Evolutionary conservation across 1,139 yeast species (phyloP), one percentile per base, ranked within the genome.

Genomic region (Yamadazyma jaroonii): DNA sequence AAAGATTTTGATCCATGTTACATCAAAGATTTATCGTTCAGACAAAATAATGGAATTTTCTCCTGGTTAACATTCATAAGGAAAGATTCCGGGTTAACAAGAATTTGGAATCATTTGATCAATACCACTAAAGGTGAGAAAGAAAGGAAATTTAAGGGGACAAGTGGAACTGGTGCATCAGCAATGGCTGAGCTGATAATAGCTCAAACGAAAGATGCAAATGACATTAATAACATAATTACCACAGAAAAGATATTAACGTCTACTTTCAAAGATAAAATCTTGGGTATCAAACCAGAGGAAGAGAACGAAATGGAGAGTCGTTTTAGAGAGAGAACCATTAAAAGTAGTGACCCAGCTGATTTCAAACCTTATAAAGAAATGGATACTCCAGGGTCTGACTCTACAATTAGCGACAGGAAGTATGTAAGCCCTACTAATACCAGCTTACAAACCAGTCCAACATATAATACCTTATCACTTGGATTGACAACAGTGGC

Each of bases 61-160:
- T 54, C 76, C 0, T 65, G 75, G 65, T 45, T 68, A 5, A 56
- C 75, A 0, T 44, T 72, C 10, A 48, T 67, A 46, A 53, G 56
- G 39, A 58, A 59, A 36, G 77, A 72, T 43, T 45, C 49, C 1
- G 30, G 32, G 6, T 47, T 65, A 41, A 43, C 38, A 31, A 46
- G 45, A 38, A 37, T 49, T 3, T 55, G 54, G 31, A 31, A 33
- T 12, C 26, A 33, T 21, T 23, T 33, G 8, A 3, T 21, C 3
- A 15, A 22, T 20, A 12, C 27, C 9, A 23, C 12, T 11, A 31
- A 22, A 24, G 7, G 4, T n/a, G 29, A 32, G 10, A 9, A 23
- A 23, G 25, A 15, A 4, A 12, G 28, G 28, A 26, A 10, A 26
- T 7, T 12, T 14, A 26, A 4, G 7, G 27, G 27, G 4, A 29